Base-by-base conservation (phyloP, 2,329 filamentous ascomycete species). In the Knufia petricola region DNA sequence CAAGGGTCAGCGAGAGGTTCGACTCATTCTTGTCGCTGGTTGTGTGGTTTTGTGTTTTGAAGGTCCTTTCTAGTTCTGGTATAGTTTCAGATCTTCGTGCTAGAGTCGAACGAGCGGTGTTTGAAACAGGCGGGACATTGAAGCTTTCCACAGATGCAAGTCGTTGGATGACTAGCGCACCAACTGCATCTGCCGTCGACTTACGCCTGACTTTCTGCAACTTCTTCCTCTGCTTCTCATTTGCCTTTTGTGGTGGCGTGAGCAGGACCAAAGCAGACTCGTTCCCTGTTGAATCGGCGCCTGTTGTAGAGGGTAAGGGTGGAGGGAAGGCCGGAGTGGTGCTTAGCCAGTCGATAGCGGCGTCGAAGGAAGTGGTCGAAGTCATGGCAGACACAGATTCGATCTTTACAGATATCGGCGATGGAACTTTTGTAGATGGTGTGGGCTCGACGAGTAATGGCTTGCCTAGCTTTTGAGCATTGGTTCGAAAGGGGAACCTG, bases 1-100 rank as follows among this genome's bases (percentile, higher is more conserved):
- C 40, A 17, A 50, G 48, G 48, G 45, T 41, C 8, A 59, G 28
- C 3, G 46, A 41, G 19, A 34, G 43, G 39, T 26, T 52, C 2
- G 57, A 58, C 4, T 30, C 19, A 43, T 49, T 54, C 12, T 43
- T 37, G 30, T 40, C 36, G 43, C 49, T 48, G 10, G 30, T 42
- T 24, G 46, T 44, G 23, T 37, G 24, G 28, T 53, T 21, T 15
- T 49, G 38, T 10, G 47, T 45, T 15, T 50, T 26, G 46, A 55
- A 56, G 1, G 56, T 58, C 46, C 47, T 46, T 21, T 57, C 51
- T 21, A 59, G 49, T 40, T 59, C 57, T 3, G 56, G 55, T n/a
- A 59, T 44, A 37, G 46, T 44, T 37, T 56, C 44, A 17, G 55
- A 48, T 17, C 57, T 49, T 15, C 53, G 39, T n/a, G 49, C 53